Evolutionary conservation across 805 yeast species (phyloP).

Genomic region (Metschnikowia cubensis): DNA sequence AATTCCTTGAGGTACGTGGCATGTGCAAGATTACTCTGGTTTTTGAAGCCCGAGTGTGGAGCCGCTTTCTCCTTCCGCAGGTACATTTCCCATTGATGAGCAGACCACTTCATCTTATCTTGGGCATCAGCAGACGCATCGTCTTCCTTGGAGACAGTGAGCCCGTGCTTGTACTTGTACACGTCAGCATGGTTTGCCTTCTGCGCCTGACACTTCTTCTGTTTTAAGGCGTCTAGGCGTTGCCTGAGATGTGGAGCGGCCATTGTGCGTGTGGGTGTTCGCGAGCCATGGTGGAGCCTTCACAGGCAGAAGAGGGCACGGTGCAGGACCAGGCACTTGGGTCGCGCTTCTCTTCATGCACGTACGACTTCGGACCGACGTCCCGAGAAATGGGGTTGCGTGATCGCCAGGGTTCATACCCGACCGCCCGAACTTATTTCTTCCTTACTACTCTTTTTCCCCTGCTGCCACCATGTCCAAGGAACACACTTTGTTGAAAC

Average conservation of each 20-base stretch:
- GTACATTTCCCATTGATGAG: conserved; percentile 58
- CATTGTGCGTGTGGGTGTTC: background rate
- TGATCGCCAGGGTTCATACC: conserved; percentile 2
- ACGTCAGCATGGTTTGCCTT: conserved; percentile 7
- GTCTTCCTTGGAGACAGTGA: background rate
- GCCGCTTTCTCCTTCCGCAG: conserved; percentile 17
- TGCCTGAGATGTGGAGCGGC: background rate
- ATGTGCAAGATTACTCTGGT: conserved; percentile 55
- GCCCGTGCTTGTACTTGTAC: background rate
- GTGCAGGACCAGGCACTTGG: background rate
- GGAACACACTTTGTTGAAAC: conserved; percentile 25
- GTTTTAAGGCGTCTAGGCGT: conserved; percentile 8
- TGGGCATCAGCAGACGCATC: background rate
- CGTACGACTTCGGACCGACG: background rate
- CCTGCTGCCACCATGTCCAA: conserved; percentile 10
- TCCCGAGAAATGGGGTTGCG: conserved; percentile 5
- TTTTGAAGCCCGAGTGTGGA: conserved; percentile 40
- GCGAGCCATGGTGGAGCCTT: background rate
- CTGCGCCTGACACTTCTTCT: conserved; percentile 7
- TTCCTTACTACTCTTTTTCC: background rate
- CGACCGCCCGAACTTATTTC: background rate
- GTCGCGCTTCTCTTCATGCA: background rate
- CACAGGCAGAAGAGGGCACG: background rate
- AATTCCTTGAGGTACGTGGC: conserved; percentile 55
- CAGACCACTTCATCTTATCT: conserved; percentile 31